A percentile compares a stretch with the other conserved stretches of the same genome.
phyloP scores from a whole-genome alignment of 2,329 filamentous ascomycete species.

The Cordyceps javanica region DNA sequence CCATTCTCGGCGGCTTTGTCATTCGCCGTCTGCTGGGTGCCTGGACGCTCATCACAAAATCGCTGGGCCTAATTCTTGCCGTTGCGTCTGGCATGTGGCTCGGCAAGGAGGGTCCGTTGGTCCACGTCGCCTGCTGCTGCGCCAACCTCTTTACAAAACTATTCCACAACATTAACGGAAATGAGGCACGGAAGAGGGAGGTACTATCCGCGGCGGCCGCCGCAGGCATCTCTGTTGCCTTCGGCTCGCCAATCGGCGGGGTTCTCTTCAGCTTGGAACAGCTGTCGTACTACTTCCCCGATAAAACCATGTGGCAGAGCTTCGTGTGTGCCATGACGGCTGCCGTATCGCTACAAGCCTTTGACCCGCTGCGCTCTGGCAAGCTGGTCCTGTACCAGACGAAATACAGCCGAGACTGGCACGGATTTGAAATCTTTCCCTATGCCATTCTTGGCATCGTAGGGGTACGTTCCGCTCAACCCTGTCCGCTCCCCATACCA shows the following conservation, averaged over 20 bases:
- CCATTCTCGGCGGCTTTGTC: constrained; percentile 86
- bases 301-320: constrained; percentile 99
- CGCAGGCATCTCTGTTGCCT: constrained; percentile 88
- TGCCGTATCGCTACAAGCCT: constrained; percentile 82
- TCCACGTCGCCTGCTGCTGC: constrained; percentile 95
- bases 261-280: constrained; percentile 96
- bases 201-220: constrained; percentile 88
- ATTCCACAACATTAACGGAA: constrained; percentile 70
- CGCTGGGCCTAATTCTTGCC: constrained; percentile 80
- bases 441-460: constrained; percentile 82
- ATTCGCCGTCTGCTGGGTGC: constrained; percentile 79
- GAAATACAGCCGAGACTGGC: constrained; percentile 86
- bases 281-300: constrained; percentile 94
- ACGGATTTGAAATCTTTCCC: constrained; percentile 86
- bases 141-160: constrained; percentile 80
- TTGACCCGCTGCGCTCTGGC: constrained; percentile 91
- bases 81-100: constrained; percentile 95
- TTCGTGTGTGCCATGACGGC: constrained; percentile 99
- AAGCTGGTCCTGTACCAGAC: constrained; percentile 96
- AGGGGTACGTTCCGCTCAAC: constrained; percentile 43
- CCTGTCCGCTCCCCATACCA: not conserved
- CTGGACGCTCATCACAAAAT: constrained; percentile 89
- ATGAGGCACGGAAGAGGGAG: constrained; percentile 93
- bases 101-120: constrained; percentile 89
- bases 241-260: constrained; percentile 88